Evolutionary conservation across 257 asterid species (phyloP), one percentile per base, ranked within the genome.

Genomic region (Anisodus tanguticus): DNA sequence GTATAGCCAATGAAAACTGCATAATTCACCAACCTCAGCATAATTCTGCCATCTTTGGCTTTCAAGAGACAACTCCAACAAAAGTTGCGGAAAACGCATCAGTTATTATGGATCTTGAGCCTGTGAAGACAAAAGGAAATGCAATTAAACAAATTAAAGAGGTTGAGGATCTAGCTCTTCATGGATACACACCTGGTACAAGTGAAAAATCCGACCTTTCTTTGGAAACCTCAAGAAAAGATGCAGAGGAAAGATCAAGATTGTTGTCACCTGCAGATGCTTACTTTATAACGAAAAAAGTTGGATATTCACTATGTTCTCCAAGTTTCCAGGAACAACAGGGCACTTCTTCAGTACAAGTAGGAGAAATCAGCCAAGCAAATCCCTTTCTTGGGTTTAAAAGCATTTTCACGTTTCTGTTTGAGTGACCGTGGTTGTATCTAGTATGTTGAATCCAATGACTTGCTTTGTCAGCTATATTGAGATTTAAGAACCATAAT

Each of bases 391-490:
- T 90, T 13, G 98, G 98, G 39, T 94, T 90, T 83, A 91, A 91
- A 83, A 94, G 97, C 76, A 92, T 95, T 71, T 95, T 95, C 88
- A 89, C 98, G 4, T 95, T 94, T 90, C 98, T 94, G 13, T 77
- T 77, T 15, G 66, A 77, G 31, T 77, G 64, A 77, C 7, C 13
- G 15, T 49, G 22, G 19, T 58, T 93, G 80, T 13, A 62, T 54
- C 19, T 13, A 64, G 53, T 19, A 64, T 17, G 67, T 45, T 58
- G 62, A 59, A 8, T 83, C n/a, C 74, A n/a, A 43, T 43, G 12
- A 43, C 68, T 83, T 78, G 35, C 47, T 83, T 57, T 60, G 19
- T 49, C 68, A 53, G n/a, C 64, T 76, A 53, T 53, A 76, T 26
- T 76, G 64, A 76, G 76, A 31, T 31, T 31, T 31, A 31, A 31